phyloP scores from a whole-genome alignment of 2,329 filamentous ascomycete genomes.

The Trichoderma koningiopsis region DNA sequence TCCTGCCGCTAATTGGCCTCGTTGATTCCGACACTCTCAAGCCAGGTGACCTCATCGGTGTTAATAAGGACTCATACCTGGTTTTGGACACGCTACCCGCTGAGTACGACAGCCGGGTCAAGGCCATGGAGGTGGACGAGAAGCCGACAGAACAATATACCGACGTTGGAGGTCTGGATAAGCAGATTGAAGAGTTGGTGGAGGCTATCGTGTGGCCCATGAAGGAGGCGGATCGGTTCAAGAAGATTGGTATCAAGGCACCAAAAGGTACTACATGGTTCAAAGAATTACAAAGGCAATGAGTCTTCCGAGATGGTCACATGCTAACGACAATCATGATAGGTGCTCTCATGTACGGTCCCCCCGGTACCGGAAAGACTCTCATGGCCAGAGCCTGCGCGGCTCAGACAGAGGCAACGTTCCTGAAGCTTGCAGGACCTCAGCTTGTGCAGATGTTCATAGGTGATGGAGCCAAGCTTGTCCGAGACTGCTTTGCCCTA shows the following conservation, averaged over 20 bases:
- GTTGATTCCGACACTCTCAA: slow-evolving; percentile 95
- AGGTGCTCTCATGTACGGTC: slow-evolving; percentile 98
- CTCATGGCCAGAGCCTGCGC: slow-evolving; percentile 93
- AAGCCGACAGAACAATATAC: slow-evolving; percentile 99
- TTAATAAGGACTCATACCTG: slow-evolving; percentile 98
- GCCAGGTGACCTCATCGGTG: slow-evolving; percentile 93
- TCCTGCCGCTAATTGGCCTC: slow-evolving; percentile 92
- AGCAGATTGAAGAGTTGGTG: slow-evolving; percentile 98
- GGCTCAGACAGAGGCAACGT: slow-evolving; percentile 96
- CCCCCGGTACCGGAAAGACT: slow-evolving; percentile 87
- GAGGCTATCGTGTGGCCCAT: slow-evolving; percentile 99
- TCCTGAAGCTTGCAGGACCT: slow-evolving; percentile 95
- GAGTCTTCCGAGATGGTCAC: neutral
- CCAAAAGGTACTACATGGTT: slow-evolving; percentile 77
- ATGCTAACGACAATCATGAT: slow-evolving; percentile 52
- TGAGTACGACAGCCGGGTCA: slow-evolving; percentile 97
- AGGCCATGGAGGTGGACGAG: slow-evolving; percentile 99
- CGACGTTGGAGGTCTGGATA: slow-evolving; percentile 95
- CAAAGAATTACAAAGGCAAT: neutral
- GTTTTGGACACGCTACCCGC: slow-evolving; percentile 95
- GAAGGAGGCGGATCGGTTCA: slow-evolving; percentile 99
- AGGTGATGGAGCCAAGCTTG: slow-evolving; percentile 95
- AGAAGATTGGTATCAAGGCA: slow-evolving; percentile 99
- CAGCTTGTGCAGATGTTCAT: slow-evolving; percentile 99
- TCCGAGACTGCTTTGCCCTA: slow-evolving; percentile 94